These are phyloP conservation scores for Chaetoceros muelleri DNA, from an alignment of 108 stramenopile genomes.

Conservation along the genomic window DNA sequence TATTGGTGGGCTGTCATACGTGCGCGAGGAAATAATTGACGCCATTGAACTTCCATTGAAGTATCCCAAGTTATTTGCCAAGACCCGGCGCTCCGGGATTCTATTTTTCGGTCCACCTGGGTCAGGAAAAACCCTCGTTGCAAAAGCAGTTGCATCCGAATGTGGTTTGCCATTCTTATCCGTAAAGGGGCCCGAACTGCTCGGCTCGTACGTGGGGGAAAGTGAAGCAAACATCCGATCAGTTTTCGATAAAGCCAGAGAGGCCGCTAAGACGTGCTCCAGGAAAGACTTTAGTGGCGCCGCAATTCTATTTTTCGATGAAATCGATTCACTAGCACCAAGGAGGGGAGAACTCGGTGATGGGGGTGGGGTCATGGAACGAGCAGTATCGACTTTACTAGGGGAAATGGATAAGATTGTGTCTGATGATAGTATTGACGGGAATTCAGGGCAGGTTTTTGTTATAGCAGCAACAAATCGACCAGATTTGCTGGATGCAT, in stretches of 20 bases:
- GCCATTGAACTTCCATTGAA: constrained; percentile 96
- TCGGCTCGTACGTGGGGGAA: constrained; percentile 97
- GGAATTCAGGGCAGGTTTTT: constrained; percentile 51
- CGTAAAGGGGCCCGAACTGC: constrained; percentile 88
- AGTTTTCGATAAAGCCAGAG: constrained; percentile 65
- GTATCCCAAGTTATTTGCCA: constrained; percentile 87
- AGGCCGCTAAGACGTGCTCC: constrained; percentile 25
- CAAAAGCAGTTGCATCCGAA: constrained; percentile 98
- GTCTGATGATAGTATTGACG: constrained; percentile 5
- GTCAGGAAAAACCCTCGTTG: constrained; percentile 98
- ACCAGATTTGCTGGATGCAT: constrained; percentile 92
- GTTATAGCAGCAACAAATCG: constrained; percentile 98
- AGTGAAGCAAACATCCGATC: constrained; percentile 91
- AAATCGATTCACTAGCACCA: constrained; percentile 95
- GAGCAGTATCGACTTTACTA: constrained; percentile 85
- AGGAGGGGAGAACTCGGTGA: constrained; percentile 77
- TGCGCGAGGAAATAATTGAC: constrained; percentile 95
- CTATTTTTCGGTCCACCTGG: constrained; percentile 79
- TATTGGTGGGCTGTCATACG: constrained; percentile 90
- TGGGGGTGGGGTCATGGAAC: constrained; percentile 91
- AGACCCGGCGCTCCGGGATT: constrained; percentile 75
- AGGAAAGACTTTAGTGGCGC: constrained; percentile 24
- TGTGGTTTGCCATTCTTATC: constrained; percentile 92
- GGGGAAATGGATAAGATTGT: constrained; percentile 67
- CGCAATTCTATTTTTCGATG: constrained; percentile 92